Evolutionary conservation across 2,329 filamentous ascomycete species (phyloP), one percentile per base, ranked within the genome.

Genomic region (Fusarium palustre): DNA sequence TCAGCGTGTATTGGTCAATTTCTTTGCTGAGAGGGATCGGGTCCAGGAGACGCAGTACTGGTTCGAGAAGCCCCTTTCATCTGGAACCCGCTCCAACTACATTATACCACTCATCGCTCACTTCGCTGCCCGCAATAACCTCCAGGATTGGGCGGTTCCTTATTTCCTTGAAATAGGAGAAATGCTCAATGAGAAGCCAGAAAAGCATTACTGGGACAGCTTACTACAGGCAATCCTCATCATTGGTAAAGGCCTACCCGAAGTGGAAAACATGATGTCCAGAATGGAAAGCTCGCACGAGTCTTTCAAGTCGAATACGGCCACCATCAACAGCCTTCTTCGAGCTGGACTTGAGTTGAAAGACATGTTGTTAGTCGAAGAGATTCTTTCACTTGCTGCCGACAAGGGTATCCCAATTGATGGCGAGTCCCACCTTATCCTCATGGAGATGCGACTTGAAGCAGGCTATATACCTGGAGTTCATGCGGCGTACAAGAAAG

Each of bases 281-380:
- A 87, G 89, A 69, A 93, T 94, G 88, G 87, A 96, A 62, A 82
- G 87, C 43, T 84, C 90, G 22, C 78, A 85, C 59, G 76, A 82
- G 58, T 80, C 81, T 18, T 70, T 85, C 5, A 78, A 82, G 9
- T 88, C 93, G 0, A 90, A 92, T 56, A 89, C 89, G 9, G 80
- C 85, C 5, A 93, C 91, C 8, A 89, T 98, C 73, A 97, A 98
- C 75, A 81, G 83, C 8, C 84, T 98, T 28, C 85, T 98, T 20
- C 86, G 88, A 55, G 89, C 90, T 59, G 92, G 93, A 12, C 90
- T 91, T 68, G 86, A 87, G n/a, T 85, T 86, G 56, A 84, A 90
- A 13, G 90, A 97, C 72, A 85, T 89, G 0, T 88, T 92, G 70
- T 82, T 92, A 46, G 92, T 92, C 7, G 90, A 94, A 75, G 86